Evolutionary conservation across 352 stramenopile genomes (phyloP), one percentile per base, ranked within the genome.

Genomic region (Phytophthora palmivora): DNA sequence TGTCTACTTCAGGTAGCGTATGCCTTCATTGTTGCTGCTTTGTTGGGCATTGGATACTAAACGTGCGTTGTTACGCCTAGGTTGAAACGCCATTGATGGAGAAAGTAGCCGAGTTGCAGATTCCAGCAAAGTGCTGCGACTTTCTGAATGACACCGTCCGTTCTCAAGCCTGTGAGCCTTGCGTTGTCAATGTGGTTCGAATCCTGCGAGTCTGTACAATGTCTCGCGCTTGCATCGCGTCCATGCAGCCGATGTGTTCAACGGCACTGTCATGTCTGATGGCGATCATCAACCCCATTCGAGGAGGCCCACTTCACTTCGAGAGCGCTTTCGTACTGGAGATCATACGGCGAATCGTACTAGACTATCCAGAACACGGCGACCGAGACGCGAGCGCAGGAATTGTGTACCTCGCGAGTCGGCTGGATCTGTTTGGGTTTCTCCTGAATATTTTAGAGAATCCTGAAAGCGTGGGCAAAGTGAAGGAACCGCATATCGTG

Each of bases 391-490:
- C 78, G 12, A 76, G 72, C 19, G 67, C 75, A 28, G 83, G 86
- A 7, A 91, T 96, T 39, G 87, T 96, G 24, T 88, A 87, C 32
- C 50, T 92, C 19, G 79, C 84, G 3, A 88, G 75, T 50, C 78
- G 81, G 0, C 39, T 91, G 15, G 81, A 93, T 54, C 51, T 94
- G 19, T 89, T 96, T 48, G 76, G 58, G 7, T 92, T 89, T 18
- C 49, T 96, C 16, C 52, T 94, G 24, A 84, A 93, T 38, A 87
- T 94, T 19, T 57, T 94, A 10, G 85, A 96, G 15, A 88, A 82
- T 21, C 76, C 82, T 0, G 62, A 62, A 10, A 69, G 70, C 0
- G 48, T 94, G 1, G 85, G 86, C 1, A 78, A 72, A 6, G 74
- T 94, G 26, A 84, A 79, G 9, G 82, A 94, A 19, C 75, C 76